phyloP scores from a whole-genome alignment of 1,284 basidiomycete genomes.

The Puccinia triticina region DNA sequence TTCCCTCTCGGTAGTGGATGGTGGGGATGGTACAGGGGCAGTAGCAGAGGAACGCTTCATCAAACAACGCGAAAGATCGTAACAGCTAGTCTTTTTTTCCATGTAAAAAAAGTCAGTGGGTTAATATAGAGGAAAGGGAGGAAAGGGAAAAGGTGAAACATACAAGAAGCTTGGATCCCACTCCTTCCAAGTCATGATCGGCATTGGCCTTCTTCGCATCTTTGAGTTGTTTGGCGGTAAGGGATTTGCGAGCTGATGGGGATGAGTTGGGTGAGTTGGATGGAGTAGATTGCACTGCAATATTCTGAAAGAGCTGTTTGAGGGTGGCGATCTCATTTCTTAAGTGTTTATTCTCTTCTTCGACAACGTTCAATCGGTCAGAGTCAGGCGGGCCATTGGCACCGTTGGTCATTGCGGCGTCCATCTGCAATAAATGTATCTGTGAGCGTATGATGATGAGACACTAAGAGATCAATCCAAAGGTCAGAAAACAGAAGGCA shows the following conservation, averaged over 20 bases:
- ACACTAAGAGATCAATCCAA: too few species aligned
- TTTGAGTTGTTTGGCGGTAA: conserved; percentile 21
- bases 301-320: neutral
- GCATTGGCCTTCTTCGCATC: neutral
- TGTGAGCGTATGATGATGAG: too few species aligned
- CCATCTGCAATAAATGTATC: neutral
- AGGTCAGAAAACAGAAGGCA: too few species aligned
- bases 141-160: neutral
- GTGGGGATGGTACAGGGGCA: conserved; percentile 17
- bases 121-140: neutral
- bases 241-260: conserved; percentile 26
- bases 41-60: conserved; percentile 28
- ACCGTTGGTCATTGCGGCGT: neutral
- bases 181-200: conserved; percentile 11
- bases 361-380: neutral
- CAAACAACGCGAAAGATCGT: conserved; percentile 24
- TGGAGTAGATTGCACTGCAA: neutral
- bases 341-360: conserved; percentile 9
- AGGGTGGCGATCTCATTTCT: conserved; percentile 1
- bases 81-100: conserved; percentile 29
- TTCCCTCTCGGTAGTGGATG: neutral
- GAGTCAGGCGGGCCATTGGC: neutral
- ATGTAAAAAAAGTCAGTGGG: neutral
- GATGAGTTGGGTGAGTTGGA: conserved; percentile 1
- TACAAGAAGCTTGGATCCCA: conserved; percentile 8